Evolutionary conservation across 495 filamentous ascomycete species (phyloP), one percentile per base, ranked within the genome.

Genomic region (Podospora australis): DNA sequence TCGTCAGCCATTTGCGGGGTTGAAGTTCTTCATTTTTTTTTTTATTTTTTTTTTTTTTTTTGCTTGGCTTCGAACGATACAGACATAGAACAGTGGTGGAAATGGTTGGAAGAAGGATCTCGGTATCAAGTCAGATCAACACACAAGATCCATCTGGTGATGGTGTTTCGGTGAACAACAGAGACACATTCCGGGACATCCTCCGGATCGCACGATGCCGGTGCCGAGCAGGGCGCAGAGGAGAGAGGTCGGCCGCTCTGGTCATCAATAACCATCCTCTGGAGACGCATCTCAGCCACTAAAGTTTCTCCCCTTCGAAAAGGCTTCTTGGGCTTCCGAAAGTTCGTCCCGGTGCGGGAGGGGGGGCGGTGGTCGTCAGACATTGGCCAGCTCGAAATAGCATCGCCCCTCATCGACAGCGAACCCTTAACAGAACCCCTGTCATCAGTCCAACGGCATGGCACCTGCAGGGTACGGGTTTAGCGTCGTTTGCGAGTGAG

Each of bases 321-420:
- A 19, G 3, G 0, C 14, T 36, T 29, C 26, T n/a, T n/a, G n/a
- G n/a, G n/a, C n/a, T n/a, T n/a, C n/a, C n/a, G 28, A 30, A 30
- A 6, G 28, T 7, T 7, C 28, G 13, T 7, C 28, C 28, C 11
- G 34, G 17, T 5, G 7, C 11, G 34, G 34, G 34, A 10, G 34
- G n/a, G 14, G 14, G 34, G 38, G 1, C 21, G 1, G 23, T 21
- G 17, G 6, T 23, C 10, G 39, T 25, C 20, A 13, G 39, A 19
- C 14, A 42, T 42, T 42, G 39, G 39, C 16, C 20, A 4, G 20
- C 39, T 42, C 20, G 20, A 43, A 43, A 43, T 43, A 43, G 40
- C 21, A 43, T 13, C 40, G 8, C 13, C 8, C 34, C n/a, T 16
- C n/a, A 7, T 6, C 7, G 6, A n/a, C 26, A 30, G n/a, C n/a